Percentiles rank a stretch among this genome's conserved stretches.
These are phyloP conservation scores for Fragaria vesca DNA, from an alignment of 306 rosid species.

Conservation along the genomic window DNA sequence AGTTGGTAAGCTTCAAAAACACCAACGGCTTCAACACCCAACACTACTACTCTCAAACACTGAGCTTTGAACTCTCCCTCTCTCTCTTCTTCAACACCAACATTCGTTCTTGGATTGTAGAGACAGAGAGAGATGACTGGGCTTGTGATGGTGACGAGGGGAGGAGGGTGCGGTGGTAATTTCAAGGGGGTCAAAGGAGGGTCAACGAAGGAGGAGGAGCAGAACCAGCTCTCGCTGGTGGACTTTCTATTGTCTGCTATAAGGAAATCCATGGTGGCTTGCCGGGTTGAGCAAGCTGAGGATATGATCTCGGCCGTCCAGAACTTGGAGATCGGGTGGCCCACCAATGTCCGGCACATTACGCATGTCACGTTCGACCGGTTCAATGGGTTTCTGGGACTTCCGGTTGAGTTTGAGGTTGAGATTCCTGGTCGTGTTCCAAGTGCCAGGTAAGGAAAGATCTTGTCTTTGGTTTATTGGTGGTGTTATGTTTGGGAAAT, in stretches of 20 bases:
- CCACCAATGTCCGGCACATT: conserved; percentile 77
- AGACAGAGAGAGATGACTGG: conserved; percentile 52
- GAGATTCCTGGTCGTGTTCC: conserved; percentile 93
- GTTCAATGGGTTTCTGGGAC: conserved; percentile 91
- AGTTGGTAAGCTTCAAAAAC: conserved; percentile 21
- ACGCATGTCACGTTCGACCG: conserved; percentile 94
- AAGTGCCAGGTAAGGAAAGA: conserved; percentile 69
- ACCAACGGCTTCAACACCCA: background rate
- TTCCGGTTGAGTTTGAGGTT: conserved; percentile 76
- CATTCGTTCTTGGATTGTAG: background rate
- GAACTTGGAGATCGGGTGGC: conserved; percentile 87
- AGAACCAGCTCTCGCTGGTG: conserved; percentile 59
- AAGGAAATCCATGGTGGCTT: conserved; percentile 89
- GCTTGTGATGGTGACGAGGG: conserved; percentile 68
- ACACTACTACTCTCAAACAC: background rate
- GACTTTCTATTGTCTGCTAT: conserved; percentile 64
- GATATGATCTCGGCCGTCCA: conserved; percentile 72
- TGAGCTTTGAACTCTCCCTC: background rate
- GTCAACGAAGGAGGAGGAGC: conserved; percentile 41
- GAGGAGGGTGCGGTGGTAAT: conserved; percentile 72
- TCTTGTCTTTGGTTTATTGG: background rate
- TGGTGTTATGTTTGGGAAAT: conserved; percentile 6
- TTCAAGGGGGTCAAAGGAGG: conserved; percentile 20
- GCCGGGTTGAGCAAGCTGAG: conserved; percentile 61
- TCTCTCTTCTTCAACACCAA: conserved; percentile 6